A percentile compares a stretch with the other conserved stretches of the same genome.
Evolutionary conservation across 805 yeast species (phyloP).

Genomic region (Kazachstania kunashirensis): DNA sequence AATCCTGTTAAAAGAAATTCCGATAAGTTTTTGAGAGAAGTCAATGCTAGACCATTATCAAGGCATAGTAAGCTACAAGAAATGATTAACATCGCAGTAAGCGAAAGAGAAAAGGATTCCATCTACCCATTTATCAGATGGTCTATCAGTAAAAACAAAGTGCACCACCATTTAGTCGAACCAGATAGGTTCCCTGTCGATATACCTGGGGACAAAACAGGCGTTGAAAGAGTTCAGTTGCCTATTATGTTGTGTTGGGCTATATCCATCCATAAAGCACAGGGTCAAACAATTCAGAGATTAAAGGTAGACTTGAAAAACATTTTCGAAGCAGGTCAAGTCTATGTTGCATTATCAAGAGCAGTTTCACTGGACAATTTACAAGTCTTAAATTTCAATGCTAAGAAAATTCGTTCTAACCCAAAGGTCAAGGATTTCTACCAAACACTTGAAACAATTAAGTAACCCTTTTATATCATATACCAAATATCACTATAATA

Average conservation of each 20-base stretch:
- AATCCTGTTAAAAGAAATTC: constrained; percentile 15
- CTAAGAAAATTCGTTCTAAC: constrained; percentile 47
- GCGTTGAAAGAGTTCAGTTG: constrained; percentile 42
- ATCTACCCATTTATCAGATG: constrained; percentile 30
- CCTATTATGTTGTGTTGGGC: constrained; percentile 78
- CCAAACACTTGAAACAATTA: constrained; percentile 31
- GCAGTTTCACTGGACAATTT: constrained; percentile 58
- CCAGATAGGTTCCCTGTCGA: constrained; percentile 34
- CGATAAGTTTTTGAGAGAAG: constrained; percentile 20
- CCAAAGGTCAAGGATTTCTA: constrained; percentile 55
- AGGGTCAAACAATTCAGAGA: constrained; percentile 70
- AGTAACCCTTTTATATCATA: too few species aligned
- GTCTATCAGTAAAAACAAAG: constrained; percentile 20
- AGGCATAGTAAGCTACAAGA: constrained; percentile 12
- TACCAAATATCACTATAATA: too few species aligned
- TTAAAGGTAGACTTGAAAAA: constrained; percentile 58
- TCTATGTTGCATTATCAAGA: constrained; percentile 73
- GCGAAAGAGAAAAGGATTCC: constrained; percentile 11
- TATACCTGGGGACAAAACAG: constrained; percentile 25
- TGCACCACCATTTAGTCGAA: constrained; percentile 28
- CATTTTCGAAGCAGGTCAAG: constrained; percentile 74
- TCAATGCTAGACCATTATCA: constrained; percentile 15
- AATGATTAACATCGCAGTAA: constrained; percentile 14
- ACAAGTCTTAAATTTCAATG: constrained; percentile 58
- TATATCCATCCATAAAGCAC: constrained; percentile 73